A percentile compares a stretch with the other conserved stretches of the same genome.
Evolutionary conservation across 1,284 basidiomycete species (phyloP).

Genomic region (Xerocomus tenax): DNA sequence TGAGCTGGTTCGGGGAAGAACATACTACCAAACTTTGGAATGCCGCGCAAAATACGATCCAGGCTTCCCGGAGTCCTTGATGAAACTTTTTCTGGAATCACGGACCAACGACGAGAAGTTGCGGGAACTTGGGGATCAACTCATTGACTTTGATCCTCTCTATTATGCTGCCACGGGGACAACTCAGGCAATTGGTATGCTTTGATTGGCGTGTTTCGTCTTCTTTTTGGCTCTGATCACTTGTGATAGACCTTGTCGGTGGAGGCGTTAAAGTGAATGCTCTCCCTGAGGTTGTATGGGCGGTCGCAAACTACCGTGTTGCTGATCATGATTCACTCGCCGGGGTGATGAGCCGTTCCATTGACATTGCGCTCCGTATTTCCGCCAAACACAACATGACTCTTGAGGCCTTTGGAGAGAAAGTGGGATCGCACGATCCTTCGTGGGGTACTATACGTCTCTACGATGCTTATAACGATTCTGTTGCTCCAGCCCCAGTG

Average conservation of each 20-base stretch:
- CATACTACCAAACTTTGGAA: constrained; percentile 23
- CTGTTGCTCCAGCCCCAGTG: constrained; percentile 44
- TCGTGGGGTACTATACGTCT: constrained; percentile 23
- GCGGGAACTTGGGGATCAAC: constrained; percentile 25
- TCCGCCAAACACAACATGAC: constrained; percentile 35
- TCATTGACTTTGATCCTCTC: constrained; percentile 25
- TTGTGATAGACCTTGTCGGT: constrained; percentile 31
- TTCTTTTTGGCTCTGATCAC: constrained; percentile 1
- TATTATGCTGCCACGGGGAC: constrained; percentile 32
- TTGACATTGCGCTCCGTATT: constrained; percentile 29
- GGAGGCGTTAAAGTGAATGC: constrained; percentile 45
- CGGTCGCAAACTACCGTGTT: constrained; percentile 38
- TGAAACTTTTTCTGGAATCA: constrained; percentile 24
- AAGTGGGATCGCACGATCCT: constrained; percentile 17
- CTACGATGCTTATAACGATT: constrained; percentile 34
- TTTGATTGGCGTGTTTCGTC: neutral
- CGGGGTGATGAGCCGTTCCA: constrained; percentile 32
- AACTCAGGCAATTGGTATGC: constrained; percentile 42
- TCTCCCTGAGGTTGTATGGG: constrained; percentile 35
- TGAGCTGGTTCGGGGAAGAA: constrained; percentile 29
- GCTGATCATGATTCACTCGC: constrained; percentile 32
- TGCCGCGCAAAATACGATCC: constrained; percentile 23
- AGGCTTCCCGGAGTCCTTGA: constrained; percentile 27
- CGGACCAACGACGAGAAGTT: constrained; percentile 24
- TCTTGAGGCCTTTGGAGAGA: constrained; percentile 36